Evolutionary conservation across 2,329 filamentous ascomycete genomes (phyloP), one percentile per base, ranked within the genome.

Genomic region (Myriosclerotinia duriaeana): DNA sequence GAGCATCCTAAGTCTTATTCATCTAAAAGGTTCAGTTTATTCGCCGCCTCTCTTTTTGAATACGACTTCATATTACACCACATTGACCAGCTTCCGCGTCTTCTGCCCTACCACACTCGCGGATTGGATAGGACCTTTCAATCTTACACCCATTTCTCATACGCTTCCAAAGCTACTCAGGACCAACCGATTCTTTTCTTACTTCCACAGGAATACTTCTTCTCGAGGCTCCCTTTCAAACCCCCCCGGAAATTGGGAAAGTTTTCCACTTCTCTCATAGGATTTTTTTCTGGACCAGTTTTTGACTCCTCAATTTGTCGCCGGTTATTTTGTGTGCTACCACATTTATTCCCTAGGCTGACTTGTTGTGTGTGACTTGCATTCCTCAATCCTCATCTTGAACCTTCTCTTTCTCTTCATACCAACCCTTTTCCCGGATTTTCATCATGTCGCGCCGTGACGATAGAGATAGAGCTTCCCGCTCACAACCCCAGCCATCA

Each of bases 401-500:
- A 68, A 67, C 67, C 68, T 71, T 68, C 71, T 72, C 70, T 73
- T 70, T 68, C 73, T 70, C 71, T 74, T 74, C 72, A 71, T 70
- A 72, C 71, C 69, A 71, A 69, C 70, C 72, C 74, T 71, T 72
- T 70, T 70, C 75, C 66, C 74, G 67, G 62, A 66, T 54, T 46
- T 53, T 14, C 60, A 64, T 56, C 60, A 64, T 58, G 60, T 52
- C 52, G 44, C 53, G 65, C 26, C 65, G 61, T 36, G 68, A 70
- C 65, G 70, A 71, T 71, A 67, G 67, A 65, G 64, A 65, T 38
- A 67, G 71, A 72, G 67, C 68, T 68, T 67, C 70, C 66, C 68
- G 72, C 71, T 71, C 64, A 72, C 71, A 75, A 76, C 72, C 79
- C 69, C 75, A 80, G 63, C 77, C 80, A 66, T 68, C 70, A 65